Base-by-base conservation (phyloP, 805 yeast genomes). In the Barnettozyma californica region DNA sequence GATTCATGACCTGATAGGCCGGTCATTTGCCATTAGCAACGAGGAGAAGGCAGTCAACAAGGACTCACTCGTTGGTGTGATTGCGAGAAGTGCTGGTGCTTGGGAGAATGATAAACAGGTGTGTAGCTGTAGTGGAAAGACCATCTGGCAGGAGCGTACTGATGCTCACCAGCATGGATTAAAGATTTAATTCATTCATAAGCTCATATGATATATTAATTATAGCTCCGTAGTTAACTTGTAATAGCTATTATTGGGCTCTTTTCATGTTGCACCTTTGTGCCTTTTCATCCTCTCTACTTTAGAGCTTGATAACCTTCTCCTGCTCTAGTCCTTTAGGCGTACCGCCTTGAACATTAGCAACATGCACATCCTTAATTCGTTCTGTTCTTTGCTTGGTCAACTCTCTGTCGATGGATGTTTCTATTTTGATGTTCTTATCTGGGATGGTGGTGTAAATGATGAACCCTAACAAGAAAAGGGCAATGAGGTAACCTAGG, bases 71-170 rank as follows among this genome's bases (percentile, higher is more conserved):
- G 83, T 83, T 44, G 98, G 99, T 27, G 96, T 92, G 21, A 80
- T 94, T 62, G 98, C 98, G 1, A 77, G 98, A 60, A 85, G 95
- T 59, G 98, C 99, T 1, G 99, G 99, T 14, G 87, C 82, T 23
- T 94, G 98, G 97, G 96, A 92, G 63, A 94, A 94, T 67, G 87
- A 85, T 57, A 92, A 92, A 68, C 82, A 82, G 51, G 95, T 92
- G 2, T 92, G 99, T 67, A 83, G 92, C 31, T 94, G 98, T 66
- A 83, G 92, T 14, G 99, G 99, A 16, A 89, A 90, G 73, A 87
- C 96, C 0, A 80, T 92, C 23, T 92, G 99, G 98, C 90, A 94
- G 64, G 99, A 92, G 66, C 75, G 97, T 48, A 66, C 71, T 44
- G 96, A 89, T 60, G 95, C 95, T 1, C 64, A 80, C 31, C 54